These are phyloP conservation scores for Isochrysis galbana DNA, from an alignment of 78 protist genomes.

Conservation along the genomic window DNA sequence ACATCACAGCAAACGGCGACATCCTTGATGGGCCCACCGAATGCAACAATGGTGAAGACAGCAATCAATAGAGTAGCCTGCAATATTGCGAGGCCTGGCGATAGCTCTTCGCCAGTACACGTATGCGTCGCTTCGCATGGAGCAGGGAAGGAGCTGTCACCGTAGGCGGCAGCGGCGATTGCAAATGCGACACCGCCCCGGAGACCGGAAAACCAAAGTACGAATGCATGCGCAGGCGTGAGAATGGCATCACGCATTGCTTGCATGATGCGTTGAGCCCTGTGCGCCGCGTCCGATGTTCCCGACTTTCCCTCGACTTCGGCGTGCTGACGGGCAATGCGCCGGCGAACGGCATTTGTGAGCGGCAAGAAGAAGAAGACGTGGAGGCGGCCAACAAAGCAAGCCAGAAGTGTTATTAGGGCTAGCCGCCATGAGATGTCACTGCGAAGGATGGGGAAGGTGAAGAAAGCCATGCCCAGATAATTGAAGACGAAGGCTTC, in stretches of 20 bases:
- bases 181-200: constrained; percentile 2
- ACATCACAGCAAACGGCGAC: no score
- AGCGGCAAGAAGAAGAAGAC: neutral
- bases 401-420: neutral
- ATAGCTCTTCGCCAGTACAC: neutral
- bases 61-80: neutral
- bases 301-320: no score
- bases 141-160: neutral
- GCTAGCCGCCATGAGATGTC: neutral
- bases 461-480: neutral
- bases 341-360: neutral
- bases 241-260: neutral
- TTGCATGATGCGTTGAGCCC: no score
- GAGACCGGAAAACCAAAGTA: neutral
- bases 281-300: no score
- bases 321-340: no score
- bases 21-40: neutral
- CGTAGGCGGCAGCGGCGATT: neutral
- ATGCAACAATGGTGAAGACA: neutral
- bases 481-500: neutral
- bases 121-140: neutral
- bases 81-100: neutral
- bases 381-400: neutral
- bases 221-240: neutral
- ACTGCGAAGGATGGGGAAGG: neutral